phyloP scores from a whole-genome alignment of 2,329 filamentous ascomycete species.

The Nannizzia gypsea region DNA sequence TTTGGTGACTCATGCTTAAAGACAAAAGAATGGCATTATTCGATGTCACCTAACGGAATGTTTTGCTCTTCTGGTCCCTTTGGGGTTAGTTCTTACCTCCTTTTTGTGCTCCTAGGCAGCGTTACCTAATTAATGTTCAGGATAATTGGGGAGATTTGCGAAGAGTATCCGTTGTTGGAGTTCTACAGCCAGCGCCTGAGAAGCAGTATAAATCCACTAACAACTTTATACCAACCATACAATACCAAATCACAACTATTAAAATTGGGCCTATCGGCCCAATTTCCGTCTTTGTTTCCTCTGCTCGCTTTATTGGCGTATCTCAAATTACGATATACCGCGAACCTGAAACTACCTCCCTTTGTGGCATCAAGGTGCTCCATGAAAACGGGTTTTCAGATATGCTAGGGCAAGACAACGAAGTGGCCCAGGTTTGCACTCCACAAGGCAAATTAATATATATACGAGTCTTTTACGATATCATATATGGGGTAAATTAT shows the following conservation, averaged over 20 bases:
- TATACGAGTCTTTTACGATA: neutral
- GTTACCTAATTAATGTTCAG: too few species aligned
- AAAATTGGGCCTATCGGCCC: neutral
- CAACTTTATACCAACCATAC: neutral
- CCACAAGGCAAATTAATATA: neutral
- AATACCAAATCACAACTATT: neutral
- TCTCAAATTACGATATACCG: neutral
- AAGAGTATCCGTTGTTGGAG: neutral
- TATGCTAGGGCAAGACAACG: neutral
- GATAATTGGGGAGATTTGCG: too few species aligned
- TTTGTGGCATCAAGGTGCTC: neutral
- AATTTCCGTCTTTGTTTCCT: neutral
- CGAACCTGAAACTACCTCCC: neutral
- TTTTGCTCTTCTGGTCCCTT: too few species aligned
- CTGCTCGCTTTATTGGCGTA: neutral
- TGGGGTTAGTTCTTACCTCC: neutral
- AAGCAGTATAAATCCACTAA: neutral
- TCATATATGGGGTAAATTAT: neutral
- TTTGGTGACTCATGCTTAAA: neutral
- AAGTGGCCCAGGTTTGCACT: neutral
- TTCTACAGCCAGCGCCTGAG: neutral
- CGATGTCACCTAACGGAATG: neutral
- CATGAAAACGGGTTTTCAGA: constrained; percentile 1
- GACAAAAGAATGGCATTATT: neutral
- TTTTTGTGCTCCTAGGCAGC: neutral